Base-by-base conservation (phyloP, 2,329 filamentous ascomycete species). In the Colletotrichum euphorbiae region DNA sequence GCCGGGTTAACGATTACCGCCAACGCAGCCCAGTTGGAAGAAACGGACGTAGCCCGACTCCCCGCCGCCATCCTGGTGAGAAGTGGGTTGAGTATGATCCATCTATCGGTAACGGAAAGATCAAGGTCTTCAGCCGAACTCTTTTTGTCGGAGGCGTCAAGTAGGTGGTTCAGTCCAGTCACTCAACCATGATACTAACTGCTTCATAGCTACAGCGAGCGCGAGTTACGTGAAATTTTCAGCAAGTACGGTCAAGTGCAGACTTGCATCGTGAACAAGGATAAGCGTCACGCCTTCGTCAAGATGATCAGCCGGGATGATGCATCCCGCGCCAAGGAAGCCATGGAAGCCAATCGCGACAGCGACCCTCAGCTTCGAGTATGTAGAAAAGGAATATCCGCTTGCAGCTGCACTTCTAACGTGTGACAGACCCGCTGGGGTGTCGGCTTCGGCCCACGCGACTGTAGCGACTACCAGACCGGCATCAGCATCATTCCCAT, bases 281-380 rank as follows among this genome's bases (percentile, higher is more conserved):
- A 99, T 76, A 99, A 98, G 82, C 92, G 96, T 17, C 96, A 99
- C 79, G 96, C 96, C 6, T 99, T 99, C 78, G 95, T 99, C 75
- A 99, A 99, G 82, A 99, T 99, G 96, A 88, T 96, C 72, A 96
- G 89, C 71, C 93, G 97, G 42, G 86, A 89, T 70, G 93, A 97
- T 79, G 95, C 96, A 13, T 87, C 97, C 67, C 83, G 79, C 70
- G 96, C 96, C 57, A 97, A 97, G 77, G 88, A 91, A 42, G 93
- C 90, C 58, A 97, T 98, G 90, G 94, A 98, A 78, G 90, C 89
- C 59, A 88, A 89, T 69, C 89, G 91, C 71, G 87, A 90, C 67
- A 85, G 90, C 5, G 91, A 93, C 57, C 87, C 92, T 73, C 89
- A 93, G 71, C 88, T 93, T 61, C 87, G 91, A 73, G 90, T 92